phyloP scores from a whole-genome alignment of 495 filamentous ascomycete genomes.

The Penicillium malachiteum region DNA sequence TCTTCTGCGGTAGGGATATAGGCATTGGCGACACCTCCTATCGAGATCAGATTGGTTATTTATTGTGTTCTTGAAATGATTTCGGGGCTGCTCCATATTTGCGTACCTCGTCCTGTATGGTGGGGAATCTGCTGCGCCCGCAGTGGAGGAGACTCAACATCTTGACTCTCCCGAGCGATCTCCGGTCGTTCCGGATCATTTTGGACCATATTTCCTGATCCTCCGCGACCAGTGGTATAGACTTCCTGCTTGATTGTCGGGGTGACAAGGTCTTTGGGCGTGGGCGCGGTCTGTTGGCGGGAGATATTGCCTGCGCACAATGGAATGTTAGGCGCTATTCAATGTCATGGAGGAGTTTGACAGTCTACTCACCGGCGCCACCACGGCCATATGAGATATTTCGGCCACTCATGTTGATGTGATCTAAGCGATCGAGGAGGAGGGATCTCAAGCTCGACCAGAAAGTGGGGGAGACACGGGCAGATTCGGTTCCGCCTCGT shows the following conservation, averaged over 20 bases:
- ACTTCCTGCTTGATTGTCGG: slow-evolving; percentile 78
- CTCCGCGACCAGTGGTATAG: slow-evolving; percentile 79
- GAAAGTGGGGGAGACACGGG: slow-evolving; percentile 1
- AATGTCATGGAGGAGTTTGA: no score
- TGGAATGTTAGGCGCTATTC: background rate
- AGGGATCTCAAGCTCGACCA: background rate
- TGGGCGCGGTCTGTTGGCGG: slow-evolving; percentile 50
- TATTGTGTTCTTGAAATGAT: no score
- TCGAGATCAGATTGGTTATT: background rate
- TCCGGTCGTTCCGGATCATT: slow-evolving; percentile 61
- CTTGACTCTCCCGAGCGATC: slow-evolving; percentile 75
- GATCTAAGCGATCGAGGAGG: background rate
- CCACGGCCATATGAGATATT: slow-evolving; percentile 55
- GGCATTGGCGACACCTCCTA: slow-evolving; percentile 47
- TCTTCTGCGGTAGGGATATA: slow-evolving; percentile 41
- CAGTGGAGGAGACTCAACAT: slow-evolving; percentile 63
- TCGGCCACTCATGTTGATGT: slow-evolving; percentile 24
- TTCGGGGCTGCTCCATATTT: background rate
- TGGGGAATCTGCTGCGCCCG: slow-evolving; percentile 43
- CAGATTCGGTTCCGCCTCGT: slow-evolving; percentile 11
- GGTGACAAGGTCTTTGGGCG: slow-evolving; percentile 66
- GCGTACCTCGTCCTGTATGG: slow-evolving; percentile 47
- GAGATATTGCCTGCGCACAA: slow-evolving; percentile 65
- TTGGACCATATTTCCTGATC: slow-evolving; percentile 73
- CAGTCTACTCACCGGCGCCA: slow-evolving; percentile 48